Evolutionary conservation across 1,284 basidiomycete species (phyloP).

Genomic region (Trichosporon faecale): DNA sequence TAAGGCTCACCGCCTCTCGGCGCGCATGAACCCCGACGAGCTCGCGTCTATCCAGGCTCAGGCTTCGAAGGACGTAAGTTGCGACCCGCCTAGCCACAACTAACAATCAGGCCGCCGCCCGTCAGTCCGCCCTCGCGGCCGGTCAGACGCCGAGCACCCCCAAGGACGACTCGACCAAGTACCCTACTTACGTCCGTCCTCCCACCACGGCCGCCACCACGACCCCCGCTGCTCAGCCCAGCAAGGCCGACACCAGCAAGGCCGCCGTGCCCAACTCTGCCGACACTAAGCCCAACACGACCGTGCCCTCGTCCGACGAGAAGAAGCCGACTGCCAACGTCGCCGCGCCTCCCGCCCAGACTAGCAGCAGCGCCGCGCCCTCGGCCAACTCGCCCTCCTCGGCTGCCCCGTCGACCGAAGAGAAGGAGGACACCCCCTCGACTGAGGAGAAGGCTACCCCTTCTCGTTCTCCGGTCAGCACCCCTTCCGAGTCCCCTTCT

Average conservation of each 20-base stretch:
- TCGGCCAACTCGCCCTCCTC: not conserved
- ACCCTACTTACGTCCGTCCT: not conserved
- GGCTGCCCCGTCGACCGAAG: not conserved
- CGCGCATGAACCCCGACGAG: slow-evolving; percentile 11
- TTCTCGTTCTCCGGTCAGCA: slow-evolving; percentile 2
- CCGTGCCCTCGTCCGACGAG: not conserved
- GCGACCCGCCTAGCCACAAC: too few relatives aligned
- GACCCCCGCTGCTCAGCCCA: not conserved
- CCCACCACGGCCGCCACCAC: not conserved
- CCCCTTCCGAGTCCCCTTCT: not conserved
- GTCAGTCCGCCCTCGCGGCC: not conserved
- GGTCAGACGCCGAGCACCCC: not conserved
- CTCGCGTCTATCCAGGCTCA: slow-evolving; percentile 13
- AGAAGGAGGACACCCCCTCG: not conserved
- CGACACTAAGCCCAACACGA: not conserved
- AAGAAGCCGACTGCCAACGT: not conserved
- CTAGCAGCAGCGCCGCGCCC: not conserved
- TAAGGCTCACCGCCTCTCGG: slow-evolving; percentile 13
- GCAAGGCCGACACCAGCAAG: not conserved
- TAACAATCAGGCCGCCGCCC: not conserved
- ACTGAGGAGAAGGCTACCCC: not conserved
- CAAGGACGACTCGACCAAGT: not conserved
- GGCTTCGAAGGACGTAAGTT: slow-evolving; percentile 4
- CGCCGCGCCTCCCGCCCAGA: not conserved
- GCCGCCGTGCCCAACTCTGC: not conserved